phyloP scores from a whole-genome alignment of 1,284 basidiomycete genomes.

The Fomes fomentarius region DNA sequence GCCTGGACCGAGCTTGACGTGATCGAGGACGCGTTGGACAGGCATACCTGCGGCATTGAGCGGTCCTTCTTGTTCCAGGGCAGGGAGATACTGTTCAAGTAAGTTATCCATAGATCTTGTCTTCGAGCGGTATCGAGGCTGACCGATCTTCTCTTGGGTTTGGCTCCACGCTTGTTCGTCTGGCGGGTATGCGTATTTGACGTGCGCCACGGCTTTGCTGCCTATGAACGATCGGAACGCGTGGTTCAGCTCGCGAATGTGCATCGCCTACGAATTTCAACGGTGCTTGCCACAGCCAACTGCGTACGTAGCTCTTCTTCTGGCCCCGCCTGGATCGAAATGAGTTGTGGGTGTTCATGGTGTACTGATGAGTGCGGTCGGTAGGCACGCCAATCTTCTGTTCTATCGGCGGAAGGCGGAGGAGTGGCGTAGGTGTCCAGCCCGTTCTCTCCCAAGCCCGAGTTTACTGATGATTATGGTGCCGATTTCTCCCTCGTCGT shows the following conservation, averaged over 20 bases:
- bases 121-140: too few species aligned
- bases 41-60: slow-evolving; percentile 68
- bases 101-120: too few species aligned
- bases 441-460: slow-evolving; percentile 6
- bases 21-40: slow-evolving; percentile 64
- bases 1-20: slow-evolving; percentile 72
- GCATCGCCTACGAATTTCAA: slow-evolving; percentile 70
- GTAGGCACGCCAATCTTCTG: slow-evolving; percentile 53
- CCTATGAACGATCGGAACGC: neutral
- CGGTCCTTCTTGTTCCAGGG: slow-evolving; percentile 69
- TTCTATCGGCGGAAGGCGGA: slow-evolving; percentile 68
- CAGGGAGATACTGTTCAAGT: slow-evolving; percentile 79
- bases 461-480: neutral
- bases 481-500: neutral
- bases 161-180: neutral
- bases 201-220: neutral
- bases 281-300: slow-evolving; percentile 63
- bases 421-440: slow-evolving; percentile 66
- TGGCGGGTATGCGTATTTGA: slow-evolving; percentile 2
- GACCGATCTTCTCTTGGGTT: neutral
- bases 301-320: slow-evolving; percentile 45
- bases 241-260: slow-evolving; percentile 61
- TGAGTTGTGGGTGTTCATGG: slow-evolving; percentile 23
- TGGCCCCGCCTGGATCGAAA: neutral
- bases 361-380: slow-evolving; percentile 22